Base-by-base conservation (phyloP, 2,329 filamentous ascomycete genomes). In the Penicillium verrucosum region DNA sequence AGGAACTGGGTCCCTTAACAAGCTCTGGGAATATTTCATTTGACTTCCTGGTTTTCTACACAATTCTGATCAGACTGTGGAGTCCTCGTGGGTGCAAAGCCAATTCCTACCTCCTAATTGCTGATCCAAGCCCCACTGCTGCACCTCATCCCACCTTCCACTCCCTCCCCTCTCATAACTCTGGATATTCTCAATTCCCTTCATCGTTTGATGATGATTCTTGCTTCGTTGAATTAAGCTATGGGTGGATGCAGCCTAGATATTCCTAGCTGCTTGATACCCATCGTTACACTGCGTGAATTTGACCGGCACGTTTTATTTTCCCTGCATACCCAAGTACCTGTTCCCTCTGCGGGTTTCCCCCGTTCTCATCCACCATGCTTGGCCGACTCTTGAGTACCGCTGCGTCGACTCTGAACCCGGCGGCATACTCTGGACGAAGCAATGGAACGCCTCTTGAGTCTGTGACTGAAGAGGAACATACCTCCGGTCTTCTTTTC, bases 401-500 rank as follows among this genome's bases (percentile, higher is more conserved):
- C 16, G 75, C 75, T 41, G 75, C 75, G 14, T 75, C 75, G 43
- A 76, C 75, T 21, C 65, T 78, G 51, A 78, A 74, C 61, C 72
- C 75, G 18, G 66, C 74, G n/a, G 61, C 68, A 7, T 75, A 77
- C 57, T 69, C 70, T 40, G 65, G 70, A 42, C 72, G 75, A 54
- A 74, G 70, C 36, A 54, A 66, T 57, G 60, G 70, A 16, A 66
- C 70, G 25, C 72, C 73, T 30, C 72, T 78, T 21, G 78, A 80
- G 61, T 80, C 78, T 25, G 75, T 78, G 25, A 79, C 77, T 1
- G 78, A 80, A 59, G 78, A 80, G 61, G 76, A 78, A 59, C 77
- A 80, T 60, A 80, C 77, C 5, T 77, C 77, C 44, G 75, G 75
- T 38, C 71, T 80, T 44, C 68, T 80, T 51, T 80, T 78, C 59